phyloP scores from a whole-genome alignment of 225 moss, liverwort and hornwort species.

The Sphagnum tenellum region DNA sequence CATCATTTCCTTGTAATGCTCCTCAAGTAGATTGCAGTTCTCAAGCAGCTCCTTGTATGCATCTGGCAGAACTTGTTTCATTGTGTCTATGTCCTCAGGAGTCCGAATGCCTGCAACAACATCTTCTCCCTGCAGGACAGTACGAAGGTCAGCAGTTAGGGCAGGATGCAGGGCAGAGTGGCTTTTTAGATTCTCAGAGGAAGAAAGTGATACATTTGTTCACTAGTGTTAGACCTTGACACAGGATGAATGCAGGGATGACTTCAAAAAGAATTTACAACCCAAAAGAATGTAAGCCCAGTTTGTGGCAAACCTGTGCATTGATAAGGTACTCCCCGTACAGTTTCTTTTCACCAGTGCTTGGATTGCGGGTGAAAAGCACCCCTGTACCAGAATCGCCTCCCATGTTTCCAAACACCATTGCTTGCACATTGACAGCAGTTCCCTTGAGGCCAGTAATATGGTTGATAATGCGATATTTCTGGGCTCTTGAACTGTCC shows the following conservation, averaged over 20 bases:
- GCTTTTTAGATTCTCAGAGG: too few relatives aligned
- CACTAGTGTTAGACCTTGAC: too few relatives aligned
- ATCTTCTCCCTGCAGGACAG: slow-evolving; percentile 64
- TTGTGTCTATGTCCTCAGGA: slow-evolving; percentile 84
- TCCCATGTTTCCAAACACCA: slow-evolving; percentile 99
- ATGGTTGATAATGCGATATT: slow-evolving; percentile 82
- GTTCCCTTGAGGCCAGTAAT: slow-evolving; percentile 74
- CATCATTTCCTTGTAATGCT: slow-evolving; percentile 97
- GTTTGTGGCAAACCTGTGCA: slow-evolving; percentile 51
- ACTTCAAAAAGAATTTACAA: too few relatives aligned
- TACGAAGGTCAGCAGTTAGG: too few relatives aligned
- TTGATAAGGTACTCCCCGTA: slow-evolving; percentile 94
- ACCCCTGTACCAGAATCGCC: slow-evolving; percentile 78
- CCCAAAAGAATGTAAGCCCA: neutral
- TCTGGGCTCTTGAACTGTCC: slow-evolving; percentile 79
- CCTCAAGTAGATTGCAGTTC: slow-evolving; percentile 82
- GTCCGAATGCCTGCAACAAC: slow-evolving; percentile 95
- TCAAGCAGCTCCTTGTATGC: slow-evolving; percentile 77
- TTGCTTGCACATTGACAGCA: slow-evolving; percentile 90
- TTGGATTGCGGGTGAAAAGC: slow-evolving; percentile 91
- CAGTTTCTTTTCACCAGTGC: slow-evolving; percentile 89
- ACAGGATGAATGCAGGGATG: too few relatives aligned
- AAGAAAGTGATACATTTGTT: too few relatives aligned
- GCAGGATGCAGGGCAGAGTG: too few relatives aligned
- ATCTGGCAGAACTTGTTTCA: slow-evolving; percentile 66